Percentiles rank a stretch among this genome's conserved stretches.
phyloP scores from a whole-genome alignment of 2,329 filamentous ascomycete species.

The Drechslerella coelobrocha region DNA sequence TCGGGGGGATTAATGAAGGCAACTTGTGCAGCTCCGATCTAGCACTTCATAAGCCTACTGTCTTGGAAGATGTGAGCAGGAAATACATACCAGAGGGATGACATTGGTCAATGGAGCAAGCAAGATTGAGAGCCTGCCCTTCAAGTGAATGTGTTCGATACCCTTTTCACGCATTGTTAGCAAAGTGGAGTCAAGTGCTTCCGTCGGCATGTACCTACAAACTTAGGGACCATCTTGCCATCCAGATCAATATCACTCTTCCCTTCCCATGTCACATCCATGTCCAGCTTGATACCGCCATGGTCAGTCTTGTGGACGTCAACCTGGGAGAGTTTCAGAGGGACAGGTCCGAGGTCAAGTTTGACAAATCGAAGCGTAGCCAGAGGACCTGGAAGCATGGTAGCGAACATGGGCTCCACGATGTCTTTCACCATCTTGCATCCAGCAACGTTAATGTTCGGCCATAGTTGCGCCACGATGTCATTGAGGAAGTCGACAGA shows the following conservation, averaged over 20 bases:
- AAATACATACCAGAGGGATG: slow-evolving; percentile 60
- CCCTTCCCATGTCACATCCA: slow-evolving; percentile 62
- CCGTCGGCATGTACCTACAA: slow-evolving; percentile 56
- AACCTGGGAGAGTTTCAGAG: slow-evolving; percentile 59
- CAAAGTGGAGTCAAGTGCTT: neutral
- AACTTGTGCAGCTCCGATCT: slow-evolving; percentile 63
- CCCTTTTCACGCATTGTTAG: slow-evolving; percentile 56
- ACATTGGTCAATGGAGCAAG: slow-evolving; percentile 61
- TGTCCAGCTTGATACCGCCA: slow-evolving; percentile 62
- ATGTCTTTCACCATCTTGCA: slow-evolving; percentile 61
- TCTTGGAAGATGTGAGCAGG: slow-evolving; percentile 24
- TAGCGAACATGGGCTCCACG: slow-evolving; percentile 62
- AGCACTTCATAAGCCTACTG: slow-evolving; percentile 10
- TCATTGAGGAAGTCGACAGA: slow-evolving; percentile 63
- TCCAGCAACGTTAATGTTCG: slow-evolving; percentile 62
- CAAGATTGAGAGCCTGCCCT: slow-evolving; percentile 60
- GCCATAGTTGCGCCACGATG: slow-evolving; percentile 62
- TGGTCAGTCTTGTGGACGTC: slow-evolving; percentile 61
- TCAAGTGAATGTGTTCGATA: slow-evolving; percentile 61
- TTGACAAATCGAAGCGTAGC: slow-evolving; percentile 60
- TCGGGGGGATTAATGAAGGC: slow-evolving; percentile 63
- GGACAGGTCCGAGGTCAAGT: slow-evolving; percentile 61
- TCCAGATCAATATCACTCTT: slow-evolving; percentile 62
- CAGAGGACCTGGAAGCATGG: slow-evolving; percentile 61
- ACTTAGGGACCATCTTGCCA: slow-evolving; percentile 60